Evolutionary conservation across 768 basidiomycete species (phyloP).

Genomic region (Termitomyces sp.): DNA sequence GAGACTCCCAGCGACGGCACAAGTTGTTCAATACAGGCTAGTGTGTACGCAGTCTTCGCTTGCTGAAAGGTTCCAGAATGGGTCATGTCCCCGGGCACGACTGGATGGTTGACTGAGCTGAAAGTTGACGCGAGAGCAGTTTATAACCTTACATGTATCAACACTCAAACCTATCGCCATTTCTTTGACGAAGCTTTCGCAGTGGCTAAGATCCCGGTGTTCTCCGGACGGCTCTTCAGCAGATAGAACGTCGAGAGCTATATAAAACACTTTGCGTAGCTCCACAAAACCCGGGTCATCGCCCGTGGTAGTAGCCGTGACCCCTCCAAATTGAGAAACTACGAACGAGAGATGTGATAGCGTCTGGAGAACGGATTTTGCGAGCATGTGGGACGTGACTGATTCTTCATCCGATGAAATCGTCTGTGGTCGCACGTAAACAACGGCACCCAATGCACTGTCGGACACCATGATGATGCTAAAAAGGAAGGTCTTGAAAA

Average conservation of each 20-base stretch:
- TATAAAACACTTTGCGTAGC: conserved; percentile 69
- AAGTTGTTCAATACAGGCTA: conserved; percentile 77
- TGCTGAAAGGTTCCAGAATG: conserved; percentile 12
- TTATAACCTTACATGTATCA: conserved; percentile 8
- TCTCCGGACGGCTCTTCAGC: conserved; percentile 21
- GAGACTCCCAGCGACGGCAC: conserved; percentile 51
- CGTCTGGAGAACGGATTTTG: conserved; percentile 46
- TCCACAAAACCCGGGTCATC: conserved; percentile 57
- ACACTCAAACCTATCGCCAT: conserved; percentile 10
- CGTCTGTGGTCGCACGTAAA: conserved; percentile 42
- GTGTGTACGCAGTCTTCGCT: conserved; percentile 53
- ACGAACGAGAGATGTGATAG: conserved; percentile 71
- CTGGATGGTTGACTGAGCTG: conserved; percentile 3
- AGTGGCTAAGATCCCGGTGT: conserved; percentile 23
- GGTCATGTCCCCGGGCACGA: neutral
- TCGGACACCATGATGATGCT: conserved; percentile 65
- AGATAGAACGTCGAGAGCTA: conserved; percentile 69
- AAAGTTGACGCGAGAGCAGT: neutral
- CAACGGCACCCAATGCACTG: conserved; percentile 45
- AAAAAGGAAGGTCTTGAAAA: conserved; percentile 75
- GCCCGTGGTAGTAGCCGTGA: conserved; percentile 38
- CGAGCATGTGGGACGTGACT: conserved; percentile 29
- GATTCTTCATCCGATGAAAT: conserved; percentile 8
- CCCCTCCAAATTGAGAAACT: conserved; percentile 75
- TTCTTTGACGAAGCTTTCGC: conserved; percentile 25